These are phyloP conservation scores for Pleodorina starrii DNA, from an alignment of 139 green algal species.

Conservation along the genomic window DNA sequence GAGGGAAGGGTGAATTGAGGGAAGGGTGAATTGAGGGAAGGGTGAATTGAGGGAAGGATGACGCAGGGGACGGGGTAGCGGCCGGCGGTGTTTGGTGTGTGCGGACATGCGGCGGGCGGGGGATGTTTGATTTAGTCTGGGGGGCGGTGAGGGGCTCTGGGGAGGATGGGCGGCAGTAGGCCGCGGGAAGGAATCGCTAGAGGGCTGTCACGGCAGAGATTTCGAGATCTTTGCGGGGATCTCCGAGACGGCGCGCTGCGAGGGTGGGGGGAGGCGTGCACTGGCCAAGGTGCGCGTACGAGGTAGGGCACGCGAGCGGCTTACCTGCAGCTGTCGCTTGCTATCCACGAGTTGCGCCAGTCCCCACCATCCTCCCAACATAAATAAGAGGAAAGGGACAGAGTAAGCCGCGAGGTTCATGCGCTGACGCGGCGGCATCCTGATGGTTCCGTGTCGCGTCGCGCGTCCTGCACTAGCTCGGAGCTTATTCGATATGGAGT, in stretches of 20 bases:
- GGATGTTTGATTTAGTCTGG: neutral
- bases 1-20: neutral
- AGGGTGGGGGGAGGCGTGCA: neutral
- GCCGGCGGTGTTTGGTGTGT: too few relatives aligned
- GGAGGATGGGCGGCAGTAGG: neutral
- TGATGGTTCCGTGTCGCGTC: too few relatives aligned
- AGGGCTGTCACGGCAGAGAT: neutral
- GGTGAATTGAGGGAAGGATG: too few relatives aligned
- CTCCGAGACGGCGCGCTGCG: neutral
- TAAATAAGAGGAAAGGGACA: slow-evolving; percentile 32
- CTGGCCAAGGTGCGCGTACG: neutral
- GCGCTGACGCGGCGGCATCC: neutral
- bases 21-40: too few relatives aligned
- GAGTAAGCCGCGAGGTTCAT: neutral
- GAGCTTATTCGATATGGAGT: too few relatives aligned
- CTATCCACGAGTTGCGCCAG: slow-evolving; percentile 23
- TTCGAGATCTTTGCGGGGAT: neutral
- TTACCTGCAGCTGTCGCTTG: slow-evolving; percentile 7
- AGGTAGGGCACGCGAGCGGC: neutral
- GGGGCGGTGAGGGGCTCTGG: neutral
- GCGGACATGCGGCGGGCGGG: neutral
- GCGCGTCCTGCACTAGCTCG: too few relatives aligned
- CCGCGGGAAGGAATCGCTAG: neutral
- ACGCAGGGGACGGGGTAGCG: too few relatives aligned
- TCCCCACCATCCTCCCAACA: slow-evolving; percentile 29